Conservation (phyloP, 768 basidiomycete genomes). For the Hypholoma sublateritium region DNA sequence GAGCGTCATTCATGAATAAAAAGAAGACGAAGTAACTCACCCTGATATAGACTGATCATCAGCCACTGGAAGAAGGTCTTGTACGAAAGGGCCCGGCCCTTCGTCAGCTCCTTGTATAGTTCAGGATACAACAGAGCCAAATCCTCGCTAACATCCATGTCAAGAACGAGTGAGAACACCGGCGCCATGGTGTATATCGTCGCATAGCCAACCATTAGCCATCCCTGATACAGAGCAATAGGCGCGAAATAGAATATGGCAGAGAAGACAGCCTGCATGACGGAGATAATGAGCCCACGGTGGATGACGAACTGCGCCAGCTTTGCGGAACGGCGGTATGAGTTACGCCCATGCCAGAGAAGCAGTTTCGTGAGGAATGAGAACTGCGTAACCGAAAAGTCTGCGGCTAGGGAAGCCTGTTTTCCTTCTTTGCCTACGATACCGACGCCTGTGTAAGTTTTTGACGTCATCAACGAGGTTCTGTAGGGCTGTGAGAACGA, state of each 20-base stretch:
- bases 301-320: constrained; percentile 99
- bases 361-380: constrained; percentile 93
- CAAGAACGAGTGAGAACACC: constrained; percentile 95
- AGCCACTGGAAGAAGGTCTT: constrained; percentile 99
- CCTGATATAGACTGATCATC: constrained; percentile 98
- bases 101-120: constrained; percentile 95
- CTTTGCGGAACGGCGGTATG: constrained; percentile 96
- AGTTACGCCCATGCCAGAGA: constrained; percentile 98
- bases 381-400: constrained; percentile 98
- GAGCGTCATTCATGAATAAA: neutral
- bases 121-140: constrained; percentile 95
- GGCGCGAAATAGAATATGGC: constrained; percentile 94
- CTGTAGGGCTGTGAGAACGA: neutral
- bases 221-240: constrained; percentile 96
- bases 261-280: constrained; percentile 97
- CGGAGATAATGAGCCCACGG: constrained; percentile 92
- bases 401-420: constrained; percentile 97
- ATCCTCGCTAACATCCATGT: constrained; percentile 95
- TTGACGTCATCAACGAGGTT: too few species aligned
- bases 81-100: constrained; percentile 93
- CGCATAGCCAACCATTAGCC: constrained; percentile 96
- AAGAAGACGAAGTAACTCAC: constrained; percentile 31
- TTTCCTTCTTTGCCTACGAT: constrained; percentile 99
- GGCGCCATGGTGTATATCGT: constrained; percentile 98
- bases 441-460: constrained; percentile 66